Conservation (phyloP, 768 basidiomycete species). For the Amanita molliuscula region DNA sequence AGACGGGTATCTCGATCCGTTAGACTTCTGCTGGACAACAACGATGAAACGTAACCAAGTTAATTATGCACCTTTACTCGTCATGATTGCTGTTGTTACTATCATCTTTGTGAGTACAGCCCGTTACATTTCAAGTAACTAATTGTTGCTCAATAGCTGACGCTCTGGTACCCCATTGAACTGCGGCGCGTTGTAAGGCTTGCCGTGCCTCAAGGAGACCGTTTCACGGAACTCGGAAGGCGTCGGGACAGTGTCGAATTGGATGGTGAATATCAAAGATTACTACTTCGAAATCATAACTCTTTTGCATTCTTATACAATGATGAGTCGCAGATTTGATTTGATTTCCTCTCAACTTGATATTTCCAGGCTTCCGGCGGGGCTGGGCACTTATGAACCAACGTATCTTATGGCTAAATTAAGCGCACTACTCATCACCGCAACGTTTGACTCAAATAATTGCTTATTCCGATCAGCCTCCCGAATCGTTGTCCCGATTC, state of each 20-base stretch:
- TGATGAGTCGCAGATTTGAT: constrained; percentile 25
- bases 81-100: constrained; percentile 46
- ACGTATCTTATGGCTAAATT: constrained; percentile 64
- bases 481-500: constrained; percentile 38
- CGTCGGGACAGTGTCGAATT: constrained; percentile 42
- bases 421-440: constrained; percentile 51
- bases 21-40: constrained; percentile 74
- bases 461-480: constrained; percentile 55
- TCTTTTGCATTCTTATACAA: constrained; percentile 65
- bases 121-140: background rate
- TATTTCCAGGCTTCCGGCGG: constrained; percentile 48
- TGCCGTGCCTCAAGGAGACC: constrained; percentile 56
- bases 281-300: constrained; percentile 52
- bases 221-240: constrained; percentile 63
- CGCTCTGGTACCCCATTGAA: constrained; percentile 60
- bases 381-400: constrained; percentile 61
- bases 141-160: constrained; percentile 31
- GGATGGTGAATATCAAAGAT: constrained; percentile 61
- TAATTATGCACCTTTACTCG: constrained; percentile 55
- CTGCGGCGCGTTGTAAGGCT: constrained; percentile 44
- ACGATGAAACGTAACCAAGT: constrained; percentile 62
- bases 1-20: constrained; percentile 44
- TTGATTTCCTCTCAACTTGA: constrained; percentile 3
- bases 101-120: constrained; percentile 35
- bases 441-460: constrained; percentile 60